Conservation (phyloP, 1,139 yeast genomes). For the Lodderomyces oxycetoniae region DNA sequence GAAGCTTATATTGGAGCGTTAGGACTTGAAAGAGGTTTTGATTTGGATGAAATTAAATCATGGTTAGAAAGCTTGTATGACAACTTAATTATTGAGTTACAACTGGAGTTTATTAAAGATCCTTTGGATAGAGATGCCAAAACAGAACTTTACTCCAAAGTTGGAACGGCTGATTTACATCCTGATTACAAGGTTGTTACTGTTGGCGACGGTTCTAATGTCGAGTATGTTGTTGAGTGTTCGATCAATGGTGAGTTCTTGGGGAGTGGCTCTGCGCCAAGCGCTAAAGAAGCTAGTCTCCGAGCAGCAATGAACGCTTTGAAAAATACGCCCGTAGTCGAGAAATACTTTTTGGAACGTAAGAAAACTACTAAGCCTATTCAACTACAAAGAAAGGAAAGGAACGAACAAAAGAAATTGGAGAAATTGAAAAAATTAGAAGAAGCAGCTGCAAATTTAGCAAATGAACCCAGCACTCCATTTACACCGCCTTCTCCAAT, state of each 20-base stretch:
- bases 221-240: constrained; percentile 60
- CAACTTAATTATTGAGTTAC: constrained; percentile 24
- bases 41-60: constrained; percentile 42
- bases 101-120: constrained; percentile 25
- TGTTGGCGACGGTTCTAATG: constrained; percentile 50
- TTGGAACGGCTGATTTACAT: constrained; percentile 69
- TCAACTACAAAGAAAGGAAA: constrained; percentile 8
- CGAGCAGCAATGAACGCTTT: constrained; percentile 72
- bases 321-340: constrained; percentile 53
- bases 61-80: constrained; percentile 60
- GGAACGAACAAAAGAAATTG: constrained; percentile 6
- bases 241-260: constrained; percentile 50
- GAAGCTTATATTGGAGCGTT: constrained; percentile 92
- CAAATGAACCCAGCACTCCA: constrained; percentile 1
- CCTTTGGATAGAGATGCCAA: constrained; percentile 62
- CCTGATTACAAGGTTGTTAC: constrained; percentile 58
- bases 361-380: constrained; percentile 48
- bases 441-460: constrained; percentile 3
- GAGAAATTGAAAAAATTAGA: constrained; percentile 8
- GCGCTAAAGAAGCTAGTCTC: constrained; percentile 61
- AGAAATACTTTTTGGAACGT: constrained; percentile 61
- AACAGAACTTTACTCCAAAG: constrained; percentile 66
- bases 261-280: constrained; percentile 60
- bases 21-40: constrained; percentile 52
- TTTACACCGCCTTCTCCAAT: constrained; percentile 12